Evolutionary conservation across 495 filamentous ascomycete species (phyloP).

Genomic region (Neurospora sp.): DNA sequence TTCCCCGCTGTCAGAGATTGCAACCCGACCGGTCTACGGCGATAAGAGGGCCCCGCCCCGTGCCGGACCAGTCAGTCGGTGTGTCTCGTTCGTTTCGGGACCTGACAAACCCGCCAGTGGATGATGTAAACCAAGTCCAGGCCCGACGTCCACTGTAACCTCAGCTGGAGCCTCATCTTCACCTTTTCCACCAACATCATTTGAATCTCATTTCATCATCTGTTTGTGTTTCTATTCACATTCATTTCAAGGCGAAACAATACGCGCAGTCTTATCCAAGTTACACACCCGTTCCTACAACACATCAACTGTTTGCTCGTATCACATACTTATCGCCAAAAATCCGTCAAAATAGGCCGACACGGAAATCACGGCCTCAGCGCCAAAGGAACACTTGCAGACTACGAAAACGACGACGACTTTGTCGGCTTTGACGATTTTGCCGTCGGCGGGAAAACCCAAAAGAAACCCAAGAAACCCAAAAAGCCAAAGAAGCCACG

Average conservation of each 20-base stretch:
- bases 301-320: neutral
- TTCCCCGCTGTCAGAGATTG: neutral
- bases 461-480: conserved; percentile 13
- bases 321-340: neutral
- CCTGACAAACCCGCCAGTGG: neutral
- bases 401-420: conserved; percentile 4
- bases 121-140: neutral
- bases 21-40: neutral
- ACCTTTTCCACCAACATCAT: neutral
- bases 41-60: neutral
- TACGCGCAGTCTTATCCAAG: neutral
- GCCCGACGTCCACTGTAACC: neutral
- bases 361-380: conserved; percentile 3
- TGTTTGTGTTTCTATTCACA: neutral
- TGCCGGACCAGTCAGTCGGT: neutral
- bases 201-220: neutral
- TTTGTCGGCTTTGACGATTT: conserved; percentile 7
- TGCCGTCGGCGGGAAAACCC: neutral
- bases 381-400: conserved; percentile 7
- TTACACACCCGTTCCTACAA: neutral
- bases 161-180: neutral
- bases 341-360: conserved; percentile 18
- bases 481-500: conserved; percentile 12
- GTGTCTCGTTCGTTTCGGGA: neutral
- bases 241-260: neutral